A percentile compares a stretch with the other conserved stretches of the same genome.
phyloP scores from a whole-genome alignment of 768 basidiomycete genomes.

The Leccinum subgranulosum region DNA sequence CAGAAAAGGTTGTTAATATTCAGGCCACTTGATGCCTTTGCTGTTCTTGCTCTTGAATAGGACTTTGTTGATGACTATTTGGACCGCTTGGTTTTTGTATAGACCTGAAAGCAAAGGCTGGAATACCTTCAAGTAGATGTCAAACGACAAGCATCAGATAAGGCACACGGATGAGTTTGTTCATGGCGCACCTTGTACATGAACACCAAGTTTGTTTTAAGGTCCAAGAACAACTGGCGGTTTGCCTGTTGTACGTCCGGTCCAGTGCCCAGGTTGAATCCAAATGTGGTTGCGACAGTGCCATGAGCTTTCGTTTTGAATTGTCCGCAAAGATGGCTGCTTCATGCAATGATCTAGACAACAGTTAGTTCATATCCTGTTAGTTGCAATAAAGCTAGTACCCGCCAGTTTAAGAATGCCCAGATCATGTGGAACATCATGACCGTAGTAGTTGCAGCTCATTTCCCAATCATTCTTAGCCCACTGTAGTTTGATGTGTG shows the following conservation, averaged over 20 bases:
- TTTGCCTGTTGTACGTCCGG: neutral
- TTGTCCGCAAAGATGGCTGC: neutral
- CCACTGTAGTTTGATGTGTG: neutral
- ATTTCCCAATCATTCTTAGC: neutral
- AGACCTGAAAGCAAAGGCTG: neutral
- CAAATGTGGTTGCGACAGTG: neutral
- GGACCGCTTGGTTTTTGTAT: too few relatives aligned
- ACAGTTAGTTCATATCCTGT: neutral
- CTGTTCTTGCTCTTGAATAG: too few relatives aligned
- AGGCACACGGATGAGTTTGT: too few relatives aligned
- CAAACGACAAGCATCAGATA: neutral
- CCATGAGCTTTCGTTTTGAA: neutral
- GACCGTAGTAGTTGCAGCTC: neutral
- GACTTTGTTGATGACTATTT: too few relatives aligned
- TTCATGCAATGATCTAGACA: neutral
- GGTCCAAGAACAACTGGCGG: neutral
- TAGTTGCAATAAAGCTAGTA: neutral
- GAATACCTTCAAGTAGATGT: neutral
- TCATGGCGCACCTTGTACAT: neutral
- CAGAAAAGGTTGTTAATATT: too few relatives aligned
- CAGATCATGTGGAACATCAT: neutral
- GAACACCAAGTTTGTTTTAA: neutral
- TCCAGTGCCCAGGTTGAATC: neutral
- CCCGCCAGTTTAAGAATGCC: neutral
- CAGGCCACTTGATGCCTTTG: too few relatives aligned